Conservation (phyloP, 2,329 filamentous ascomycete species). For the Hymenotorrendiella dingleyae region DNA sequence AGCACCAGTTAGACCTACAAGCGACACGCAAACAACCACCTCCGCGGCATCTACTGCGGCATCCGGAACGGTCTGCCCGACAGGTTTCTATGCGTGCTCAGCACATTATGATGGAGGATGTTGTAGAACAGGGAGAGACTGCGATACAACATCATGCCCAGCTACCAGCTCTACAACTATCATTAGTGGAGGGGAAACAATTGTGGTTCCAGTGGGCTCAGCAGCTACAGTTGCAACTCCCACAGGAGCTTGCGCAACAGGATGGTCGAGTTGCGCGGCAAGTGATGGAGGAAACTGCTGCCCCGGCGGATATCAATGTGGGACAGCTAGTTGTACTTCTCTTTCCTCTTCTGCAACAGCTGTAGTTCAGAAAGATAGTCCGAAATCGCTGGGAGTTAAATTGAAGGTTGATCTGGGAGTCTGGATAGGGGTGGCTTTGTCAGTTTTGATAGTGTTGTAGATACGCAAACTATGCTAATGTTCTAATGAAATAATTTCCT, state of each 20-base stretch:
- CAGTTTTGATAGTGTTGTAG: slow-evolving; percentile 5
- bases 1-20: slow-evolving; percentile 44
- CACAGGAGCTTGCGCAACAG: slow-evolving; percentile 57
- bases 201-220: slow-evolving; percentile 56
- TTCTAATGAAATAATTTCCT: slow-evolving; percentile 1
- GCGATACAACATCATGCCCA: slow-evolving; percentile 74
- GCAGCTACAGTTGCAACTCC: slow-evolving; percentile 37
- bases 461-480: background rate
- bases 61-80: slow-evolving; percentile 58
- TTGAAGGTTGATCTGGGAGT: background rate
- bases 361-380: slow-evolving; percentile 23
- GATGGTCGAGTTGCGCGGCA: slow-evolving; percentile 70
- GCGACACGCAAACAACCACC: slow-evolving; percentile 35
- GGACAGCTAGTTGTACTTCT: slow-evolving; percentile 63
- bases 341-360: slow-evolving; percentile 46
- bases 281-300: slow-evolving; percentile 76
- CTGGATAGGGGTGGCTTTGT: background rate
- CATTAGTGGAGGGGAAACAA: slow-evolving; percentile 60
- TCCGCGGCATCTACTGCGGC: slow-evolving; percentile 11
- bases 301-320: slow-evolving; percentile 70
- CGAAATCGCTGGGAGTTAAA: slow-evolving; percentile 6
- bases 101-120: slow-evolving; percentile 78
- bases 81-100: slow-evolving; percentile 85
- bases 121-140: slow-evolving; percentile 82
- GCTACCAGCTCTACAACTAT: slow-evolving; percentile 56